Conservation (phyloP, 768 basidiomycete genomes). For the Podaxis rugospora region DNA sequence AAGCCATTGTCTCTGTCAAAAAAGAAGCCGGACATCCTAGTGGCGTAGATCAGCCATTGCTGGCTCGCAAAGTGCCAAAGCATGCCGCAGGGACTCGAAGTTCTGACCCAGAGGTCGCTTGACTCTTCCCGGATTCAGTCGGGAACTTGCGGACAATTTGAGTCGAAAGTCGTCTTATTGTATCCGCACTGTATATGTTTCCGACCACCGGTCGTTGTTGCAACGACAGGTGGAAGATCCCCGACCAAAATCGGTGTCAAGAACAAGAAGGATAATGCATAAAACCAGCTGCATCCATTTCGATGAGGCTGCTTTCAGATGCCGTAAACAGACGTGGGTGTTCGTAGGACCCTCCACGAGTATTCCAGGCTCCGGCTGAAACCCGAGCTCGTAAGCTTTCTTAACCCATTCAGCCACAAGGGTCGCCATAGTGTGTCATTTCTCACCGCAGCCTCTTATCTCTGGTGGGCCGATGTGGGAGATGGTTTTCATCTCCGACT, state of each 20-base stretch:
- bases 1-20: background rate
- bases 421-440: background rate
- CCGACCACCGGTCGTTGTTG: background rate
- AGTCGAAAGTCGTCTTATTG: background rate
- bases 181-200: background rate
- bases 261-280: no score
- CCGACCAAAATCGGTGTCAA: background rate
- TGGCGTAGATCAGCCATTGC: background rate
- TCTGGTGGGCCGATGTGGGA: background rate
- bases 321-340: no score
- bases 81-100: background rate
- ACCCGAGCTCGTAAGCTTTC: background rate
- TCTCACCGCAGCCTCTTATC: background rate
- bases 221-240: background rate
- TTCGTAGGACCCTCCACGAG: background rate
- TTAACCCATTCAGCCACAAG: slow-evolving; percentile 6
- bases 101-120: background rate
- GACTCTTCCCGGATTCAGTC: background rate
- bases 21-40: background rate
- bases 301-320: no score
- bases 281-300: no score
- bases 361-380: background rate
- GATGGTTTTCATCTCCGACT: background rate
- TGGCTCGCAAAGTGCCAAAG: slow-evolving; percentile 1
- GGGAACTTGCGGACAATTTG: background rate